Conservation (phyloP, 139 green algal species). For the Trebouxia sp. region DNA sequence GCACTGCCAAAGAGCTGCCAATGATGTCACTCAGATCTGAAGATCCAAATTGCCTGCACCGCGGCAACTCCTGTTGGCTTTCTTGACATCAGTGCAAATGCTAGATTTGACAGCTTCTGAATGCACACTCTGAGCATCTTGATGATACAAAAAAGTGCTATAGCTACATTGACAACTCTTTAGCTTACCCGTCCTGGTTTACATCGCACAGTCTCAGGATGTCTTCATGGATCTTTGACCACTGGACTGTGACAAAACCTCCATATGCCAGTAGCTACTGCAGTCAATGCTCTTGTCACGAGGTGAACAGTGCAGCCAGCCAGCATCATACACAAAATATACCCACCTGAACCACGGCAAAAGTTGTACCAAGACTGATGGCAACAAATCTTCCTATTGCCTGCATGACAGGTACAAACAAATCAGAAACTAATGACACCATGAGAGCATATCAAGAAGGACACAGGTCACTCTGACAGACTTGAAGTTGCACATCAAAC, state of each 20-base stretch:
- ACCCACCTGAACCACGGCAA: conserved; percentile 3
- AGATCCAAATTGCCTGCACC: neutral
- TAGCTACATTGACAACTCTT: neutral
- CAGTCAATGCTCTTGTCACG: neutral
- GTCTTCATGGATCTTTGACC: conserved; percentile 21
- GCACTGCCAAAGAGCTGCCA: neutral
- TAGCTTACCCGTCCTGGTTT: conserved; percentile 12
- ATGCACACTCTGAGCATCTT: too few species aligned
- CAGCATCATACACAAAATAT: neutral
- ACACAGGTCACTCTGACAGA: too few species aligned
- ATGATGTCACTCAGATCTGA: neutral
- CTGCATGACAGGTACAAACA: conserved; percentile 12
- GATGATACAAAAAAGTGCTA: neutral
- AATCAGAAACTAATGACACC: too few species aligned
- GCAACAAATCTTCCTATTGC: conserved; percentile 5
- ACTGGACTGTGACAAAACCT: conserved; percentile 6
- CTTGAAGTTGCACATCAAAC: too few species aligned
- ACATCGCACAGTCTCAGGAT: conserved; percentile 20
- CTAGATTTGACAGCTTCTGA: too few species aligned
- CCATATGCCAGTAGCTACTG: conserved; percentile 20
- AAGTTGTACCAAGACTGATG: neutral
- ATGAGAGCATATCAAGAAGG: too few species aligned
- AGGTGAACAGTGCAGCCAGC: neutral
- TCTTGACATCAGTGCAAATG: neutral
- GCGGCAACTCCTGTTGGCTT: neutral